Conservation (phyloP, 2,329 filamentous ascomycete species). For the Monosporascus sp. region DNA sequence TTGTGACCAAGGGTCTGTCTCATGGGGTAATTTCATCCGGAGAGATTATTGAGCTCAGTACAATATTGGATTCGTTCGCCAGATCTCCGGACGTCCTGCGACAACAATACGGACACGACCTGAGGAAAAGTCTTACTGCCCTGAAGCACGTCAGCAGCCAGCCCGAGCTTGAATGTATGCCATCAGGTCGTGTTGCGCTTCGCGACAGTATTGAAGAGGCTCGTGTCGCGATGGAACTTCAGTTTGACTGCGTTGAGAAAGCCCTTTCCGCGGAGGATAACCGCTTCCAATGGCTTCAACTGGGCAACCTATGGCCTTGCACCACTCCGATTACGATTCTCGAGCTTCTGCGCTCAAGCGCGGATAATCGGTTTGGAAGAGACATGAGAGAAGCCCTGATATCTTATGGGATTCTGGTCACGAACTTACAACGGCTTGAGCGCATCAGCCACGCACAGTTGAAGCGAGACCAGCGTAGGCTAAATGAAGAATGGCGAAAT, state of each 20-base stretch:
- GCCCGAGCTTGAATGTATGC: not conserved
- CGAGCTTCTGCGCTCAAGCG: slow-evolving; percentile 36
- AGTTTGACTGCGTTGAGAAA: slow-evolving; percentile 1
- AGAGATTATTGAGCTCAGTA: slow-evolving; percentile 17
- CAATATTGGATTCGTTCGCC: slow-evolving; percentile 25
- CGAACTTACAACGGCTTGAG: slow-evolving; percentile 37
- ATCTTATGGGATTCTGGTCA: slow-evolving; percentile 36
- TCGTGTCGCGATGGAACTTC: not conserved
- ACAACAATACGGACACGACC: slow-evolving; percentile 28
- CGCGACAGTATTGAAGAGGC: not conserved
- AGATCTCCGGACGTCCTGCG: slow-evolving; percentile 27
- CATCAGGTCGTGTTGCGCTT: not conserved
- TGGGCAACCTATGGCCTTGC: slow-evolving; percentile 39
- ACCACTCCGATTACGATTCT: slow-evolving; percentile 37
- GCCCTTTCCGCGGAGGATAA: slow-evolving; percentile 7
- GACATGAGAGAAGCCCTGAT: slow-evolving; percentile 37
- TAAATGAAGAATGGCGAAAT: slow-evolving; percentile 39
- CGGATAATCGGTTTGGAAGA: slow-evolving; percentile 19
- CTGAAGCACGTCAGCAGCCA: slow-evolving; percentile 2
- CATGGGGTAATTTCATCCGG: not conserved
- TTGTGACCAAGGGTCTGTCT: not conserved
- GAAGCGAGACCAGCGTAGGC: slow-evolving; percentile 18
- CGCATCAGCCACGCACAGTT: slow-evolving; percentile 32
- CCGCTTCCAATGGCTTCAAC: slow-evolving; percentile 34
- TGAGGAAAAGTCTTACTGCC: slow-evolving; percentile 12